Evolutionary conservation across 2,329 filamentous ascomycete genomes (phyloP).

Genomic region (Penicillium sp.): DNA sequence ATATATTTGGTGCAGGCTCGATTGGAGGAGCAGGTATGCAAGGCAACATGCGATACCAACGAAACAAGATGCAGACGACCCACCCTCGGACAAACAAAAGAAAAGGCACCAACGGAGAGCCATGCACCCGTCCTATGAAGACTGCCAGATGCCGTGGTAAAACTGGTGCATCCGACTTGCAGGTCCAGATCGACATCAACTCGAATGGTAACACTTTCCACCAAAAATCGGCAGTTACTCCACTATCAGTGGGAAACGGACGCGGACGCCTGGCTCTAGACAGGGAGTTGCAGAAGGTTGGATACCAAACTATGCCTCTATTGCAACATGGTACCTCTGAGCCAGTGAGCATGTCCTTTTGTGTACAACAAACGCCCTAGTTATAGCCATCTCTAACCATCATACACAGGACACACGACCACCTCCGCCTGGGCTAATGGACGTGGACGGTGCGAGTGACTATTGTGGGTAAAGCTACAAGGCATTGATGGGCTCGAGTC

Average conservation of each 20-base stretch:
- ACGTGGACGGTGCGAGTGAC: background rate
- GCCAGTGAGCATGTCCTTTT: background rate
- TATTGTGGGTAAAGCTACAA: background rate
- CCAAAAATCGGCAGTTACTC: background rate
- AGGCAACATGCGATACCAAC: background rate
- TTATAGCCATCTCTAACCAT: background rate
- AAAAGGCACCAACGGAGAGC: background rate
- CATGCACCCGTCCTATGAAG: background rate
- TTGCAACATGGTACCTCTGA: background rate
- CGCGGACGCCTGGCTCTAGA: background rate
- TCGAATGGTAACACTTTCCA: too few species aligned
- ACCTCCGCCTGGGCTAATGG: background rate
- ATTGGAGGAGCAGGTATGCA: background rate
- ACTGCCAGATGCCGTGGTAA: background rate
- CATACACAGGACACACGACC: background rate
- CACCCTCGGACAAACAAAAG: background rate
- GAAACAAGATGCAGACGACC: background rate
- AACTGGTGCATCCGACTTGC: background rate
- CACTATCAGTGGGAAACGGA: background rate
- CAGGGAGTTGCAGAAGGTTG: background rate
- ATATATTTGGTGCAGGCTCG: too few species aligned
- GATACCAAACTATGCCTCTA: background rate
- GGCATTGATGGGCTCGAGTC: background rate
- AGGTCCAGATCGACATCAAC: background rate
- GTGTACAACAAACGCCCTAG: background rate